Evolutionary conservation across 1,139 yeast genomes (phyloP).

Genomic region (Candida albicans): DNA sequence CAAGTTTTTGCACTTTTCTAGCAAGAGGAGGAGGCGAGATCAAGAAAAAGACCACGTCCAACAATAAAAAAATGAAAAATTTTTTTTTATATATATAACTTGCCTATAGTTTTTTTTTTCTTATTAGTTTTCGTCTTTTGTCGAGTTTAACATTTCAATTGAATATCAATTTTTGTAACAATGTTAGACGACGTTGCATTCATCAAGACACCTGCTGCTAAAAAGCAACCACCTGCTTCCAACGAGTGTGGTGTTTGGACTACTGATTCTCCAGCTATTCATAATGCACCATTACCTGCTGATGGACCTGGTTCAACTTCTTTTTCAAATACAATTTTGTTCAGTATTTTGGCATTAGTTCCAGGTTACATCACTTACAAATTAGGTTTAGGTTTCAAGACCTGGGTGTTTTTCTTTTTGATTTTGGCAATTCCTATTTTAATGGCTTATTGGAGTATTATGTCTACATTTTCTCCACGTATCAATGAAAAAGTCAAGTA

Average conservation of each 20-base stretch:
- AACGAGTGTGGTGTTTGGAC: conserved; percentile 60
- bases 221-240: conserved; percentile 49
- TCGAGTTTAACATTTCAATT: conserved; percentile 6
- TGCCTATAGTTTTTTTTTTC: not conserved
- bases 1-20: no score
- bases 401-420: conserved; percentile 57
- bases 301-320: conserved; percentile 87
- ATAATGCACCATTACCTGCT: conserved; percentile 86
- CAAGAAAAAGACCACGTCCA: no score
- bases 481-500: conserved; percentile 73
- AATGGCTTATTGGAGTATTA: conserved; percentile 78
- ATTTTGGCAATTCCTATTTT: conserved; percentile 66
- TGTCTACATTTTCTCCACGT: conserved; percentile 79
- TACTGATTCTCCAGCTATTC: conserved; percentile 68
- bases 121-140: not conserved
- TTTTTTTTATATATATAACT: not conserved
- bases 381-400: conserved; percentile 72
- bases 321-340: conserved; percentile 64
- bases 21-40: no score
- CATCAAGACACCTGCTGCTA: conserved; percentile 61
- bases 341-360: conserved; percentile 52
- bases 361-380: conserved; percentile 67
- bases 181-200: conserved; percentile 50
- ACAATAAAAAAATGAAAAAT: no score
- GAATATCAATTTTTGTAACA: conserved; percentile 1